Evolutionary conservation across 768 basidiomycete species (phyloP).

Genomic region (Suillus subluteus): DNA sequence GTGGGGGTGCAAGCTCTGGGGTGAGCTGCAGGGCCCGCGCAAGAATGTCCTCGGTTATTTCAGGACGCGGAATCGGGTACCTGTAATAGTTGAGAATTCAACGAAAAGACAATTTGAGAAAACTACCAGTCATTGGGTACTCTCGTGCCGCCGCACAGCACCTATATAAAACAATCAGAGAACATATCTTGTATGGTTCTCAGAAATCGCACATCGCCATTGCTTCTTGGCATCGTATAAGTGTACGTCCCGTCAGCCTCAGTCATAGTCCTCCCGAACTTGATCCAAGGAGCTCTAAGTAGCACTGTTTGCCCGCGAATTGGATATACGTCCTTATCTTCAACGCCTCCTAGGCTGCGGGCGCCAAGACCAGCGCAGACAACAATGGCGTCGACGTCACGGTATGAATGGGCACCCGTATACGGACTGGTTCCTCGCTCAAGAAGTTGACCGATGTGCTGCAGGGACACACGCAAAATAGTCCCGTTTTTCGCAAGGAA

Average conservation of each 20-base stretch:
- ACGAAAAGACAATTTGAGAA: neutral
- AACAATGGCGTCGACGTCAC: slow-evolving; percentile 55
- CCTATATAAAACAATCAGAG: slow-evolving; percentile 28
- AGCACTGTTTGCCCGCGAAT: slow-evolving; percentile 50
- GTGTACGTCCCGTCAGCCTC: slow-evolving; percentile 32
- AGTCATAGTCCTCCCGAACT: slow-evolving; percentile 38
- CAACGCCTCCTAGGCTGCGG: slow-evolving; percentile 52
- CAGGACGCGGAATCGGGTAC: slow-evolving; percentile 66
- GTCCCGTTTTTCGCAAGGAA: slow-evolving; percentile 66
- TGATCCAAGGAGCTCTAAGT: slow-evolving; percentile 53
- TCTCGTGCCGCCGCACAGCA: slow-evolving; percentile 65
- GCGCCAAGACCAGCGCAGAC: slow-evolving; percentile 73
- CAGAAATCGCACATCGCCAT: slow-evolving; percentile 42
- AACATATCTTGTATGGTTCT: neutral
- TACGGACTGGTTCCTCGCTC: slow-evolving; percentile 13
- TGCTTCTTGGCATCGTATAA: slow-evolving; percentile 41
- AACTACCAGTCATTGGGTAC: slow-evolving; percentile 62
- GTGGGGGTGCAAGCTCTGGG: slow-evolving; percentile 60
- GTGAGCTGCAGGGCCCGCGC: slow-evolving; percentile 52
- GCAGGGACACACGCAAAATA: slow-evolving; percentile 59
- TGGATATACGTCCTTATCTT: slow-evolving; percentile 51
- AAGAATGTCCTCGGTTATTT: slow-evolving; percentile 65
- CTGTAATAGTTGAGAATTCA: slow-evolving; percentile 32
- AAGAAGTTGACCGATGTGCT: slow-evolving; percentile 66
- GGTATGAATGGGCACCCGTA: slow-evolving; percentile 11